Evolutionary conservation across 2,329 filamentous ascomycete genomes (phyloP), one percentile per base, ranked within the genome.

Genomic region (Albifimbria verrucaria): DNA sequence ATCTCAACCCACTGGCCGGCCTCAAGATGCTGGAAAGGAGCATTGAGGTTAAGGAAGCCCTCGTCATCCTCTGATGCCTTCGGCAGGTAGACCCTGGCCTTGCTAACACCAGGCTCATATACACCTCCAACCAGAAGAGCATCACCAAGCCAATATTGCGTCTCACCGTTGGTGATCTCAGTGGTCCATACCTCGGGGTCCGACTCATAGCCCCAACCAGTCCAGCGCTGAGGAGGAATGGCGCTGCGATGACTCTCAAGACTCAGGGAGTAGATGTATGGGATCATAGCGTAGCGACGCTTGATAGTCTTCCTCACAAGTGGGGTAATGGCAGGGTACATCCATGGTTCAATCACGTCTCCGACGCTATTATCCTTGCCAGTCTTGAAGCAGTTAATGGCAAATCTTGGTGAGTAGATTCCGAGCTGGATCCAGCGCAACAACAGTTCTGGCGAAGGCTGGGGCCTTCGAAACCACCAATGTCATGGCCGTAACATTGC

Each of bases 311-410:
- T 77, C 17, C 87, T 80, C 15, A 90, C 74, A 1, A 86, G 68
- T 0, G 79, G 80, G 0, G 85, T 84, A 24, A 85, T 83, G 32
- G 85, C 80, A 0, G 86, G 84, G 62, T 90, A 88, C 85, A 90
- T 89, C 85, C 86, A 90, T 0, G 87, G 87, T 70, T 90, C 87
- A 53, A 90, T 90, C 1, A 90, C 86, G 32, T 88, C 87, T 7
- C 87, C 87, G 22, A 88, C 77, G 0, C 76, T 75, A 60, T 85
- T 89, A 67, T 90, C 83, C 1, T 79, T 72, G 0, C 81, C 77
- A 0, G 88, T 90, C 71, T 90, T 90, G 79, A 87, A 90, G 68
- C 87, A 90, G 68, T 90, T 90, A 72, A 90, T 90, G 11, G 87
- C 85, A 60, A 90, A 90, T 0, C 87, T 82, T 0, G 84, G 79